phyloP scores from a whole-genome alignment of 768 basidiomycete genomes.

The Amanita thiersii region DNA sequence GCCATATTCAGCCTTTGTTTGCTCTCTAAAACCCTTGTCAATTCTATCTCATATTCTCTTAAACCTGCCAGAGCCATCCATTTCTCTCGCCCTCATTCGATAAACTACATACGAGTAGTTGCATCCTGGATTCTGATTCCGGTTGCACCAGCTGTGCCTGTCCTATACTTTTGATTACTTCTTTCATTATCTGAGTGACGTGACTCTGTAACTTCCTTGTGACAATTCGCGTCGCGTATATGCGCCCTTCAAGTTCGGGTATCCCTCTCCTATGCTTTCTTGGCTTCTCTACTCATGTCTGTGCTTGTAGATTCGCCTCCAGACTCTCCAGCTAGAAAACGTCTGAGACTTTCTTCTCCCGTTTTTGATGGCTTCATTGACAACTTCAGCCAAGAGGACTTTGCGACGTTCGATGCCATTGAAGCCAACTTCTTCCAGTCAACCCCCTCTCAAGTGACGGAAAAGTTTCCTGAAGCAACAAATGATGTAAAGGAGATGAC shows the following conservation, averaged over 20 bases:
- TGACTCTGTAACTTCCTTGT: conserved; percentile 2
- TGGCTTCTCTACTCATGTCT: conserved; percentile 7
- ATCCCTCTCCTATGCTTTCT: not conserved
- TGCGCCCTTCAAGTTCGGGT: conserved; percentile 5
- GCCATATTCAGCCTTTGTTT: conserved; percentile 2
- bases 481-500: not conserved
- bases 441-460: not conserved
- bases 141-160: too few species aligned
- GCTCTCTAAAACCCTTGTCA: not conserved
- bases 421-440: conserved; percentile 37
- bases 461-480: not conserved
- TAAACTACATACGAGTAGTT: too few species aligned
- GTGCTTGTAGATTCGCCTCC: conserved; percentile 19
- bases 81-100: not conserved
- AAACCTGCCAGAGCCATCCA: too few species aligned
- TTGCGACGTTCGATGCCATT: conserved; percentile 46
- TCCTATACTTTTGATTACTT: too few species aligned
- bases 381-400: conserved; percentile 46
- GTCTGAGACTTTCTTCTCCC: conserved; percentile 58
- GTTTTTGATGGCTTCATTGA: conserved; percentile 48
- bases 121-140: too few species aligned
- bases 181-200: not conserved
- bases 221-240: conserved; percentile 10
- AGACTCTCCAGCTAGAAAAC: conserved; percentile 44
- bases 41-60: not conserved